Conservation (phyloP, 2,329 filamentous ascomycete genomes). For the Sordariomycetes sp. region DNA sequence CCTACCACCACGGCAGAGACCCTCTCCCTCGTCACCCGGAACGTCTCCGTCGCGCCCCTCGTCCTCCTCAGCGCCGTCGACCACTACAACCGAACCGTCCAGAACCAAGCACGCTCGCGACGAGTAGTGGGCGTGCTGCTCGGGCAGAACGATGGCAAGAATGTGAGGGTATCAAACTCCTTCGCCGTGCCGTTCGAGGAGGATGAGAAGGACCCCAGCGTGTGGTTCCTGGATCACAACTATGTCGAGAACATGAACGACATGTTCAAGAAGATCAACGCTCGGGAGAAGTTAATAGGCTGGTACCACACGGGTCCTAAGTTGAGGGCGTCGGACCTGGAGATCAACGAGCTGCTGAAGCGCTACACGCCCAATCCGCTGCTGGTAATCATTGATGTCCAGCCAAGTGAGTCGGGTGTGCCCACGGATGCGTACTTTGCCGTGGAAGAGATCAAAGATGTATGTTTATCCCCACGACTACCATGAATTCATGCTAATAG, state of each 20-base stretch:
- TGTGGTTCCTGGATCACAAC: conserved; percentile 99
- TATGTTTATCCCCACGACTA: conserved; percentile 36
- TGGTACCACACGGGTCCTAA: conserved; percentile 99
- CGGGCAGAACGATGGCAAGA: conserved; percentile 92
- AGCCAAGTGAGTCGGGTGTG: conserved; percentile 94
- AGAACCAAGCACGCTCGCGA: conserved; percentile 67
- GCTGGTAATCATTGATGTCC: conserved; percentile 95
- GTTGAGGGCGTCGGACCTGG: conserved; percentile 88
- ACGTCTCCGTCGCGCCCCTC: conserved; percentile 93
- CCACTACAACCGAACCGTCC: conserved; percentile 89
- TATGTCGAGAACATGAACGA: conserved; percentile 99
- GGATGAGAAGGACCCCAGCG: conserved; percentile 95
- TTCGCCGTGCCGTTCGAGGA: conserved; percentile 99
- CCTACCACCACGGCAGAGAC: conserved; percentile 95
- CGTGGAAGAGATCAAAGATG: conserved; percentile 98
- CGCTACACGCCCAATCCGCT: conserved; percentile 95
- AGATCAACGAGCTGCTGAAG: conserved; percentile 99
- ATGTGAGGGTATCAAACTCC: conserved; percentile 95
- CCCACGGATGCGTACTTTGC: conserved; percentile 99
- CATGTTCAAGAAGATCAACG: conserved; percentile 99
- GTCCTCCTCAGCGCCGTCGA: conserved; percentile 97
- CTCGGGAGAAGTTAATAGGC: conserved; percentile 94
- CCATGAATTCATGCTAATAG: conserved; percentile 1
- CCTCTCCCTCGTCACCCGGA: conserved; percentile 86
- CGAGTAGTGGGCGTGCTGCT: conserved; percentile 91